phyloP scores from a whole-genome alignment of 2,329 filamentous ascomycete genomes.

The Paracoccidioides lutzii region DNA sequence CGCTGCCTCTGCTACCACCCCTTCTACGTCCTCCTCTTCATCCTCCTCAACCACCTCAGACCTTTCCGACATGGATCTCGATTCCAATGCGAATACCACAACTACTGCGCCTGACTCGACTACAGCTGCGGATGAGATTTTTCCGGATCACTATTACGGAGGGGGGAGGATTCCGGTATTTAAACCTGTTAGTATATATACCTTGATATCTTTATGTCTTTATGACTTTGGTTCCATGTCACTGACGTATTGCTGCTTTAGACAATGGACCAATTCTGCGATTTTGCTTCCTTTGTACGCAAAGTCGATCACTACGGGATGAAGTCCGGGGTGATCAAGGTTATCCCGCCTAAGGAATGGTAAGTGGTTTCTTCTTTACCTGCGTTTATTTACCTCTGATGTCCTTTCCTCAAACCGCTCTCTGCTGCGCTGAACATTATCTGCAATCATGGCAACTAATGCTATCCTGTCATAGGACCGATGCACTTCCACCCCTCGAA shows the following conservation, averaged over 20 bases:
- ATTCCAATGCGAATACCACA: slow-evolving; percentile 16
- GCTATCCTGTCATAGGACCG: slow-evolving; percentile 36
- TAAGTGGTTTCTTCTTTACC: slow-evolving; percentile 33
- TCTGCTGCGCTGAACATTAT: neutral
- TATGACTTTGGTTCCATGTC: neutral
- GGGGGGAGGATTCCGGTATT: slow-evolving; percentile 79
- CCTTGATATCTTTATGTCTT: neutral
- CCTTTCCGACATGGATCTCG: slow-evolving; percentile 31
- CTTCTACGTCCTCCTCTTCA: slow-evolving; percentile 8
- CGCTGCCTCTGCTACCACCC: slow-evolving; percentile 24
- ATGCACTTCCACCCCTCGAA: slow-evolving; percentile 62
- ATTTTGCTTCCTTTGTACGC: slow-evolving; percentile 83
- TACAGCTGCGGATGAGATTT: slow-evolving; percentile 48
- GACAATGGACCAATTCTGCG: slow-evolving; percentile 86
- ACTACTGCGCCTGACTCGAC: slow-evolving; percentile 26
- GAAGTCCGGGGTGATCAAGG: slow-evolving; percentile 93
- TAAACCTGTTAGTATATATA: slow-evolving; percentile 52
- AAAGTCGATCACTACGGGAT: slow-evolving; percentile 91
- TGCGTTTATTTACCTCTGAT: neutral
- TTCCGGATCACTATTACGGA: slow-evolving; percentile 78
- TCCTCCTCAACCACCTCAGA: slow-evolving; percentile 14
- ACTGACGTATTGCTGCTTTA: slow-evolving; percentile 15
- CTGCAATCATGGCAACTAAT: neutral
- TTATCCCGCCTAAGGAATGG: slow-evolving; percentile 90
- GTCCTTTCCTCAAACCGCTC: neutral